Percentiles rank a stretch among this genome's conserved stretches.
Conservation (phyloP, 441 rosid genomes). For the Corymbia calophylla region DNA sequence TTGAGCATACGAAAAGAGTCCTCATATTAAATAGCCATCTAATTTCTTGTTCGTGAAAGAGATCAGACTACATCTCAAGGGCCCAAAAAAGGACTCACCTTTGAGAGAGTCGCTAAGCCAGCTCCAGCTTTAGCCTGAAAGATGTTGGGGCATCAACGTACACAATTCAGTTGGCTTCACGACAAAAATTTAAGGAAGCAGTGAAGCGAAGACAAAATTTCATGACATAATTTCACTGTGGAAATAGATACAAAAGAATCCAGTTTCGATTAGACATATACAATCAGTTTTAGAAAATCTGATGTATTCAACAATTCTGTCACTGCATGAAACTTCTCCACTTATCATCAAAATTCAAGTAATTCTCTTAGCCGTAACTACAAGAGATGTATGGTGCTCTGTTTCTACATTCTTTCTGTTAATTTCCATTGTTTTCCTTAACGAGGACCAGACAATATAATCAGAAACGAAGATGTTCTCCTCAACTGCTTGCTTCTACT, state of each 20-base stretch:
- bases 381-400: background rate
- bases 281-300: too few species aligned
- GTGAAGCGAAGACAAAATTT: too few species aligned
- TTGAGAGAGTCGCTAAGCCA: constrained; percentile 91
- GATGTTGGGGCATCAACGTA: too few species aligned
- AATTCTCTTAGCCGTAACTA: too few species aligned
- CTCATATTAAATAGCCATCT: background rate
- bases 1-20: background rate
- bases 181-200: too few species aligned
- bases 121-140: constrained; percentile 88
- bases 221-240: background rate
- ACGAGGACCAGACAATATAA: background rate
- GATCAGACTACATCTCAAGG: background rate
- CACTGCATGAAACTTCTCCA: background rate
- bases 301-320: too few species aligned
- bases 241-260: background rate
- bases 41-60: background rate
- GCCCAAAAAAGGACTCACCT: constrained; percentile 38
- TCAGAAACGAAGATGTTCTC: background rate
- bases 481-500: background rate
- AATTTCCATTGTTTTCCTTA: too few species aligned
- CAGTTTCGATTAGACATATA: background rate
- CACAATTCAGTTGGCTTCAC: too few species aligned
- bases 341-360: background rate
- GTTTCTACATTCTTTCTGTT: too few species aligned